Evolutionary conservation across 1,284 basidiomycete species (phyloP), one percentile per base, ranked within the genome.

Genomic region (Ustilago lituana): DNA sequence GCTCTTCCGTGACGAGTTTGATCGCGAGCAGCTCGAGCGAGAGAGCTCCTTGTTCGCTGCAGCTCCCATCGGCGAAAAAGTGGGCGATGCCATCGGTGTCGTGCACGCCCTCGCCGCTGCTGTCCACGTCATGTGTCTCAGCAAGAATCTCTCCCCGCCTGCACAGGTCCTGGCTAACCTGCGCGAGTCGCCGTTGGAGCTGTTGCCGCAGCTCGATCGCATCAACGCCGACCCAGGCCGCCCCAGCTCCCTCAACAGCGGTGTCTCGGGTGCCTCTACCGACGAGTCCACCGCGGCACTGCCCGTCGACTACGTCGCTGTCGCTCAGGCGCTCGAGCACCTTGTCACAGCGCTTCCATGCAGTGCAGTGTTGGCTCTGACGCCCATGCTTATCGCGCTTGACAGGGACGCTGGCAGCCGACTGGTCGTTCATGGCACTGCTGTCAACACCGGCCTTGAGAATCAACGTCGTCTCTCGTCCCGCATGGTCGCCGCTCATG

Each of bases 371-470:
- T 82, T 93, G 19, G 88, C 89, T 0, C 89, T 91, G 26, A 84
- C 92, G 29, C 94, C 94, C 1, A 94, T 95, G 90, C 83, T 98
- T 33, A 80, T 93, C 27, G 88, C 91, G 0, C 83, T 97, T 35
- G 89, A 92, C 70, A 82, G 79, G 6, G 87, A 87, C 32, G 85
- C 87, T 2, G 81, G 82, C 6, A 66, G 83, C 75, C 71, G 83
- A 76, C 56, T 86, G 33, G 76, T 85, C 2, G 60, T 62, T 24
- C 50, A 72, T 32, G 69, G 63, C 12, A 51, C 48, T 12, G 37
- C 82, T 43, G 26, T 26, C 39, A 50, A 46, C 32, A 57, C 65
- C 3, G 61, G 53, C 7, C 41, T 67, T 14, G 70, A 65, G 56
- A 59, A 68, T 24, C 61, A 74, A 51, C 87, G 89, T 45, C 84